phyloP scores from a whole-genome alignment of 345 rosid species.

The Ailanthus altissimus region DNA sequence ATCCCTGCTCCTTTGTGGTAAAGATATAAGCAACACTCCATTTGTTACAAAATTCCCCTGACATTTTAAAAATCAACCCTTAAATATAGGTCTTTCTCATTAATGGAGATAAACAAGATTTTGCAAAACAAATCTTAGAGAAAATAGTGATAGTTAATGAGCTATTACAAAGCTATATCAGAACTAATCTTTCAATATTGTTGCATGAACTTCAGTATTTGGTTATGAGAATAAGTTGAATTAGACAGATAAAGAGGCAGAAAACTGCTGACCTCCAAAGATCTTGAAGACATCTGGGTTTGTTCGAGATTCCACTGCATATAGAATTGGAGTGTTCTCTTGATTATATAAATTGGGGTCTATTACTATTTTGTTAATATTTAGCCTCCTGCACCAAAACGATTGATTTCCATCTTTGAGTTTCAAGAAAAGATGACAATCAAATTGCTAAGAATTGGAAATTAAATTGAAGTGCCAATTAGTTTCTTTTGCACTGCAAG shows the following conservation, averaged over 20 bases:
- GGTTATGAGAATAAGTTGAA: neutral
- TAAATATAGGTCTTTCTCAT: too few relatives aligned
- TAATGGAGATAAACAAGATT: too few relatives aligned
- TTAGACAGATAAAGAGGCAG: neutral
- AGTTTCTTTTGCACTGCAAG: neutral
- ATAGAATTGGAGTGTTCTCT: constrained; percentile 32
- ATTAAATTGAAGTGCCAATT: too few relatives aligned
- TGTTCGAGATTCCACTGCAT: constrained; percentile 36
- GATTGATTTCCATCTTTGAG: neutral
- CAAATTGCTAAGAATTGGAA: neutral
- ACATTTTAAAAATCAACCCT: too few relatives aligned
- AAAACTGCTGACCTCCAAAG: constrained; percentile 30
- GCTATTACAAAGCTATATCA: too few relatives aligned
- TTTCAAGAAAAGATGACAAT: neutral
- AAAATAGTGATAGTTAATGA: too few relatives aligned
- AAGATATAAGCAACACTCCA: neutral
- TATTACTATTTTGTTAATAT: constrained; percentile 32
- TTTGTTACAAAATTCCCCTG: too few relatives aligned
- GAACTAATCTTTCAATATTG: neutral
- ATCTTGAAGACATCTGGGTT: constrained; percentile 39
- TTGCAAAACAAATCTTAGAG: too few relatives aligned
- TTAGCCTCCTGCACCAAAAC: constrained; percentile 24
- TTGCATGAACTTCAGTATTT: too few relatives aligned
- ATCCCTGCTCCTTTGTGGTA: too few relatives aligned
- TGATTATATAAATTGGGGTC: constrained; percentile 39